Percentiles rank a stretch among this genome's conserved stretches.
Evolutionary conservation across 2,329 filamentous ascomycete genomes (phyloP).

Genomic region (Westerdykella aurantiaca): DNA sequence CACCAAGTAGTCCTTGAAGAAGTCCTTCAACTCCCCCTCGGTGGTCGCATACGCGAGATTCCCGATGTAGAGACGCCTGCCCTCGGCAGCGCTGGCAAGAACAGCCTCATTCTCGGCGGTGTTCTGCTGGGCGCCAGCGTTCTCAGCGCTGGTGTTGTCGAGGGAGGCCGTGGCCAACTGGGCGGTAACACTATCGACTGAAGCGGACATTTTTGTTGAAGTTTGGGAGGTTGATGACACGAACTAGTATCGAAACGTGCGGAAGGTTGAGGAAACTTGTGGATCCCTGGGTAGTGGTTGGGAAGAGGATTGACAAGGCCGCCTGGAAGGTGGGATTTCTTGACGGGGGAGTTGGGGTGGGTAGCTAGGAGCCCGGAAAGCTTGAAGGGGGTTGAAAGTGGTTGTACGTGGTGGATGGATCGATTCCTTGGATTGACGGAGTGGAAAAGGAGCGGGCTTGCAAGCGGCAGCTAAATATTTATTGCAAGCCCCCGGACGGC

Average conservation of each 20-base stretch:
- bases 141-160: constrained; percentile 52
- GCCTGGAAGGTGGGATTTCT: constrained; percentile 45
- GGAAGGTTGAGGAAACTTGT: constrained; percentile 38
- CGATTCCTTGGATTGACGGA: constrained; percentile 25
- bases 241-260: constrained; percentile 38
- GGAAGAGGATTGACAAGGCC: constrained; percentile 40
- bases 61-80: constrained; percentile 98
- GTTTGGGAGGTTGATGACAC: constrained; percentile 52
- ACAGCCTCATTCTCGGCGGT: constrained; percentile 82
- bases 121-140: constrained; percentile 54
- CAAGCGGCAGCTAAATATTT: constrained; percentile 21
- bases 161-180: constrained; percentile 61
- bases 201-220: constrained; percentile 72
- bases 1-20: constrained; percentile 99
- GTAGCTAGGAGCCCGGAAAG: constrained; percentile 45
- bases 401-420: constrained; percentile 23
- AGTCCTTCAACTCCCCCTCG: constrained; percentile 99
- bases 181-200: constrained; percentile 72
- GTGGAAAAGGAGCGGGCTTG: constrained; percentile 20
- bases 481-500: not conserved
- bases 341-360: constrained; percentile 49
- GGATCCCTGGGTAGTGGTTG: constrained; percentile 30
- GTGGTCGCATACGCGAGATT: constrained; percentile 99
- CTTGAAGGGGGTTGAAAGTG: constrained; percentile 24
- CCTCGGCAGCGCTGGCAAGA: constrained; percentile 95